Base-by-base conservation (phyloP, 306 rosid species). In the Benincasa hispida region DNA sequence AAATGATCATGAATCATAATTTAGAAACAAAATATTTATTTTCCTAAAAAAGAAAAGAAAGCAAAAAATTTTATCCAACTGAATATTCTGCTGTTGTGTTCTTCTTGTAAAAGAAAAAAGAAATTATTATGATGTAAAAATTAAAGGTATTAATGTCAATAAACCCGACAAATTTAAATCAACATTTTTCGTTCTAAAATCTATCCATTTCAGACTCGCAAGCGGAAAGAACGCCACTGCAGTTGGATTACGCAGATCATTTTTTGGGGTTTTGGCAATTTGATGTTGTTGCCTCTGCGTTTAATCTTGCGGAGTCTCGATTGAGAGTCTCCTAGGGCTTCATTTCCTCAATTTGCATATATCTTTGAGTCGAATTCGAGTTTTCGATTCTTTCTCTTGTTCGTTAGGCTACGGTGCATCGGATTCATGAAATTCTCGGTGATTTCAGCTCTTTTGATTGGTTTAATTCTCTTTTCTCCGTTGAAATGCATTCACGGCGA, bases 341-440 rank as follows among this genome's bases (percentile, higher is more conserved):
- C 78, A 12, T 48, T 27, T 41, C 37, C 76, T 51, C 18, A 72
- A 72, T 72, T 61, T 28, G 11, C 41, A 70, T 27, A 27, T 39
- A 47, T 70, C 58, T 24, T 48, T 10, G 13, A 11, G 6, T 28
- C 27, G 50, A 66, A 53, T 27, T 30, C 10, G 41, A 78, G 42
- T 67, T 66, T 24, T 51, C 34, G 54, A 32, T 19, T 45, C 42
- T 47, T 39, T 22, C 69, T 22, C 13, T 28, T 18, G 1, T 77
- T 48, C 65, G 2, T 51, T 7, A 22, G 17, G 39, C 15, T 30
- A 13, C 53, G 55, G 21, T 50, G 51, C 13, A 32, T 75, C 17
- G 86, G 79, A 76, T 87, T 67, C 66, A 95, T 95, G 99, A 90
- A 82, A 76, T 87, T 87, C 72, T 74, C 75, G 53, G 81, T 15